Conservation (phyloP, 2,329 filamentous ascomycete species). For the Alternaria sp. region DNA sequence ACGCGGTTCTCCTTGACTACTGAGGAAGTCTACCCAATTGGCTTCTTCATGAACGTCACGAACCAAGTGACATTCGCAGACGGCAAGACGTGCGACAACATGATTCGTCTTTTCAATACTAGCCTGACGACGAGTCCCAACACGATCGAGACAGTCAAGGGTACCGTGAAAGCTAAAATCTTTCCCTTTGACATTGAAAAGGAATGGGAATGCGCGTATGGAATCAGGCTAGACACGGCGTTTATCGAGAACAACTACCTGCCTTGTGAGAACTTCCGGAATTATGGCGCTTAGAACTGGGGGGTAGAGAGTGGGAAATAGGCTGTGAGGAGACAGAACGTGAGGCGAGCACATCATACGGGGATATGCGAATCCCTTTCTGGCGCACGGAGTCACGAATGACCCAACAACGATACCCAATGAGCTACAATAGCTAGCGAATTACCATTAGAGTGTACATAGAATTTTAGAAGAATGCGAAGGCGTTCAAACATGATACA, state of each 20-base stretch:
- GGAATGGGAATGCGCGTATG: slow-evolving; percentile 44
- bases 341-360: background rate
- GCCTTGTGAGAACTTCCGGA: slow-evolving; percentile 42
- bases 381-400: background rate
- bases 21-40: slow-evolving; percentile 50
- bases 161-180: slow-evolving; percentile 41
- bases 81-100: slow-evolving; percentile 55
- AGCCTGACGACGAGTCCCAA: slow-evolving; percentile 49
- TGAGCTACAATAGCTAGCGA: background rate
- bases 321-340: background rate
- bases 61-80: slow-evolving; percentile 63
- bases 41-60: slow-evolving; percentile 61
- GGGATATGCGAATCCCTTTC: background rate
- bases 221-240: slow-evolving; percentile 49
- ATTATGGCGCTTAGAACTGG: slow-evolving; percentile 26
- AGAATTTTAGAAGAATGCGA: background rate
- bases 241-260: slow-evolving; percentile 55
- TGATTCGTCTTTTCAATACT: slow-evolving; percentile 59
- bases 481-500: background rate
- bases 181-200: slow-evolving; percentile 43
- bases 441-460: background rate
- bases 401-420: background rate
- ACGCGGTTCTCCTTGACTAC: slow-evolving; percentile 25
- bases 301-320: background rate
- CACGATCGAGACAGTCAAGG: slow-evolving; percentile 45